These are phyloP conservation scores for Aspergillus hiratsukae DNA, from an alignment of 2,329 filamentous ascomycete genomes.

Conservation along the genomic window DNA sequence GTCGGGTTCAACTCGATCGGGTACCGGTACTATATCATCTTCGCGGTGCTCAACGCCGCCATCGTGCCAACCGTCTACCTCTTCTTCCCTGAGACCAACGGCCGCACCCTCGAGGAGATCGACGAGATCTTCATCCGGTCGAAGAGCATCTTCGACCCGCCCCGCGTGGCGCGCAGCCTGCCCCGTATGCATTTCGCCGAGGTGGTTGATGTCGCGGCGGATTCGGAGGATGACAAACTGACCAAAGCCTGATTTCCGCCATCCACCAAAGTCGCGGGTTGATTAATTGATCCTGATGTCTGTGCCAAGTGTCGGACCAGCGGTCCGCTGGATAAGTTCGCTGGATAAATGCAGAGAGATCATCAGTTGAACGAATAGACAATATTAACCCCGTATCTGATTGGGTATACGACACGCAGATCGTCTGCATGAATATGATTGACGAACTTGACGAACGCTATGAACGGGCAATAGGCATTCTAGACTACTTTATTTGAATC, in stretches of 20 bases:
- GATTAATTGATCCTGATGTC: background rate
- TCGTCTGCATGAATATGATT: background rate
- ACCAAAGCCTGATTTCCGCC: background rate
- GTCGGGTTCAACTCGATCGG: conserved; percentile 43
- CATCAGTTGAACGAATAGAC: background rate
- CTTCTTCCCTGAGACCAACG: conserved; percentile 38
- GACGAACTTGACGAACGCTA: no score
- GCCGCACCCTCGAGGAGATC: conserved; percentile 36
- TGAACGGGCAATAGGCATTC: no score
- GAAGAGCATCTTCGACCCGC: conserved; percentile 25
- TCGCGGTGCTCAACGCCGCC: conserved; percentile 37
- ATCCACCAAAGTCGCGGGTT: background rate
- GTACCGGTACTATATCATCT: conserved; percentile 45
- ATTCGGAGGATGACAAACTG: background rate
- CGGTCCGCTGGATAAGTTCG: background rate
- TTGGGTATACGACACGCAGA: background rate
- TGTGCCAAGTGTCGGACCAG: background rate
- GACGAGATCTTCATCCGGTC: conserved; percentile 36
- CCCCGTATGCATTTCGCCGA: conserved; percentile 14
- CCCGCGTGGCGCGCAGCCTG: conserved; percentile 17
- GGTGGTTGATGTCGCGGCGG: conserved; percentile 2
- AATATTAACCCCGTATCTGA: background rate
- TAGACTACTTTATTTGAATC: no score
- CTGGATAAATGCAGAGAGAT: background rate
- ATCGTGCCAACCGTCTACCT: conserved; percentile 33